Evolutionary conservation across 345 rosid genomes (phyloP).

Genomic region (Eutrema heterophyllum): DNA sequence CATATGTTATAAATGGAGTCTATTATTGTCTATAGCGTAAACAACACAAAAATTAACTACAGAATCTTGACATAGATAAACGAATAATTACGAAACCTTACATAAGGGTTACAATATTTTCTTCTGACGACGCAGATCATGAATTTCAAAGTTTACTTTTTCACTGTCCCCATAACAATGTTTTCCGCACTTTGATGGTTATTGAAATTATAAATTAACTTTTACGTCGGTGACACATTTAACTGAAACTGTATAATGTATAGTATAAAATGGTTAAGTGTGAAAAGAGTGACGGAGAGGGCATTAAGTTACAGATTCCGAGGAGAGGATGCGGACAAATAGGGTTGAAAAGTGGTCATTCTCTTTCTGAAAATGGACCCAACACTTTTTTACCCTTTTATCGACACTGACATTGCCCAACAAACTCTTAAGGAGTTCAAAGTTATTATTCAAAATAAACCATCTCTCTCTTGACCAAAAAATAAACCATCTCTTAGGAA

Average conservation of each 20-base stretch:
- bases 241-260: background rate
- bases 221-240: background rate
- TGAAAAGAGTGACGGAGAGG: constrained; percentile 22
- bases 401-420: constrained; percentile 8
- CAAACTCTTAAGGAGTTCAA: background rate
- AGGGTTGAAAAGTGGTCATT: constrained; percentile 58
- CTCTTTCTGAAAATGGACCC: constrained; percentile 26
- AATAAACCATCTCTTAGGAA: background rate
- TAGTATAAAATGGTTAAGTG: background rate
- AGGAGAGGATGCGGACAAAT: constrained; percentile 55
- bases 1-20: background rate
- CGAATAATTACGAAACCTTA: too few species aligned
- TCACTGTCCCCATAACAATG: background rate
- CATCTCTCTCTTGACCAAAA: too few species aligned
- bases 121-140: too few species aligned
- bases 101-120: too few species aligned
- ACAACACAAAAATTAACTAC: background rate
- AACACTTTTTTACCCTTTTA: background rate
- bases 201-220: constrained; percentile 5
- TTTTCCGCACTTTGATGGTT: constrained; percentile 2
- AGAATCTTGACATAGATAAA: too few species aligned
- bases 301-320: constrained; percentile 56
- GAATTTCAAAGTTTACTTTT: too few species aligned
- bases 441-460: background rate
- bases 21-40: background rate